These are phyloP conservation scores for Gyrodon lividus DNA, from an alignment of 768 basidiomycete species.

Conservation along the genomic window DNA sequence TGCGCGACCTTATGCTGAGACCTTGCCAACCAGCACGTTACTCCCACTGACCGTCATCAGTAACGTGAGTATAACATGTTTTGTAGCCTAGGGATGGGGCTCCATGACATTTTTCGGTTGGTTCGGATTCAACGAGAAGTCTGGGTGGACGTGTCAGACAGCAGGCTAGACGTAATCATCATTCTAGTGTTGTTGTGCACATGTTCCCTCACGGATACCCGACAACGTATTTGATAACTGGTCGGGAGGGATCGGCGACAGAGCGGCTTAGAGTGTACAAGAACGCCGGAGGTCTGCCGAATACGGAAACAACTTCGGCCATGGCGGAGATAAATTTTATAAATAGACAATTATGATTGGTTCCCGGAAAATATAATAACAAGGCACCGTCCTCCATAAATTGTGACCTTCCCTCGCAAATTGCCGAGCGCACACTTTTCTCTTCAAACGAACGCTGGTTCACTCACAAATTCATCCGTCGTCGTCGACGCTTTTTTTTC, in stretches of 20 bases:
- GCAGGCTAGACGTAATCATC: neutral
- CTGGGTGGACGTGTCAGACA: neutral
- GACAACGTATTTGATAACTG: neutral
- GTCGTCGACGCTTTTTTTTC: slow-evolving; percentile 27
- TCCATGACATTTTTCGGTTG: neutral
- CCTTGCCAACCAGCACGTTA: neutral
- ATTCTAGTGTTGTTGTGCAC: neutral
- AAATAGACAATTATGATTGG: slow-evolving; percentile 25
- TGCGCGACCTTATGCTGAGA: neutral
- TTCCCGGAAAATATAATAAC: slow-evolving; percentile 11
- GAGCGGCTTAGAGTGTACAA: slow-evolving; percentile 7
- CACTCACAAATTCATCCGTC: slow-evolving; percentile 4
- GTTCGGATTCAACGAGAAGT: no score
- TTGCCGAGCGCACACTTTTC: slow-evolving; percentile 24
- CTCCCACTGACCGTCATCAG: neutral
- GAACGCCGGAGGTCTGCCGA: slow-evolving; percentile 1
- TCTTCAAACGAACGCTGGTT: slow-evolving; percentile 19
- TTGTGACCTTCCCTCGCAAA: slow-evolving; percentile 14
- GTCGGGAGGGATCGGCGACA: slow-evolving; percentile 4
- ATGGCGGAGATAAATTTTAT: slow-evolving; percentile 16
- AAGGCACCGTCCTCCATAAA: slow-evolving; percentile 20
- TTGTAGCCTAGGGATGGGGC: neutral
- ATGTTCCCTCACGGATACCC: neutral
- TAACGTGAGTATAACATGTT: neutral
- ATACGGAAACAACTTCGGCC: neutral